Percentiles rank a stretch among this genome's conserved stretches.
Conservation (phyloP, 257 asterid genomes). For the Solanum boliviense region DNA sequence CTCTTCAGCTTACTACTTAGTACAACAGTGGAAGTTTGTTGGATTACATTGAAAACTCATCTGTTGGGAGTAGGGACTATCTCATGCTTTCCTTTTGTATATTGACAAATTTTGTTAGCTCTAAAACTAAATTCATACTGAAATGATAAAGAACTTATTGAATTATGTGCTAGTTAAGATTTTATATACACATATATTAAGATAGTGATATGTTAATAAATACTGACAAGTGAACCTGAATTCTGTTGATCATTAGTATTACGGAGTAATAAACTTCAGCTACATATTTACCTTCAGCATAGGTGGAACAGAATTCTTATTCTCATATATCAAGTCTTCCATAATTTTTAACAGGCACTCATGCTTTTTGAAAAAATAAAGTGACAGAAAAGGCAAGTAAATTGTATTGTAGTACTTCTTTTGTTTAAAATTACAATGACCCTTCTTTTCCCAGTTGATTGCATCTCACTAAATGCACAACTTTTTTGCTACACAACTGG, state of each 20-base stretch:
- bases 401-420: background rate
- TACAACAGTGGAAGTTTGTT: background rate
- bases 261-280: background rate
- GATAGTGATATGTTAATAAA: background rate
- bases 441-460: background rate
- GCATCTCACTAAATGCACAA: background rate
- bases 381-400: background rate
- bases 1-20: background rate
- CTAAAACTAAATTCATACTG: background rate
- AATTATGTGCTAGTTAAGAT: background rate
- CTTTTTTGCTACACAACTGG: background rate
- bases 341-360: background rate
- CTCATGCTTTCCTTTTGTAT: background rate
- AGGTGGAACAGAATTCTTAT: background rate
- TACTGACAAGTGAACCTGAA: background rate
- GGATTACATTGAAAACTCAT: background rate
- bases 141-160: background rate
- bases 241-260: background rate
- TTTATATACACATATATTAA: background rate
- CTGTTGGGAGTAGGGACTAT: background rate
- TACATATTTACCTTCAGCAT: background rate
- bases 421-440: background rate
- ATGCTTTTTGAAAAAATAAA: background rate
- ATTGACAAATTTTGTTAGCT: background rate
- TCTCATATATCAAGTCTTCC: background rate